Conservation (phyloP, 2,329 filamentous ascomycete genomes). For the Stromatinia cepivora region DNA sequence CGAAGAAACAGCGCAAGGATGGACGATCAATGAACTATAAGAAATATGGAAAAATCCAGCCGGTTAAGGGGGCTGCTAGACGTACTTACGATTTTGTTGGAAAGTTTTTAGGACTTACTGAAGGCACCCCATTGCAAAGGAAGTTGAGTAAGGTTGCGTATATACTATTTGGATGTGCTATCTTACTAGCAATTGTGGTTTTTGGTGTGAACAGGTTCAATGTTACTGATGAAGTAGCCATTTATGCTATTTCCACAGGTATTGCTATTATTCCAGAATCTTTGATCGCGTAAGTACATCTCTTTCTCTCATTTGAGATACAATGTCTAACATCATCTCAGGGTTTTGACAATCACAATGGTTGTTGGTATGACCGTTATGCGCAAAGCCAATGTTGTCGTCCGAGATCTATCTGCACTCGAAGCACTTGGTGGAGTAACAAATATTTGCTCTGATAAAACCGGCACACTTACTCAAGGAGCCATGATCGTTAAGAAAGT, state of each 20-base stretch:
- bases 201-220: conserved; percentile 47
- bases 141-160: conserved; percentile 66
- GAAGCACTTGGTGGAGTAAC: conserved; percentile 60
- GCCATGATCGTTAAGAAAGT: conserved; percentile 62
- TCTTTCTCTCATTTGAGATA: background rate
- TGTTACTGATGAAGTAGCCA: conserved; percentile 36
- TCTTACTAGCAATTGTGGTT: conserved; percentile 44
- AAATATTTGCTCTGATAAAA: conserved; percentile 77
- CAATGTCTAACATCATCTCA: conserved; percentile 44
- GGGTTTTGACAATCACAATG: conserved; percentile 67
- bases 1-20: conserved; percentile 54
- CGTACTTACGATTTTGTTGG: conserved; percentile 51
- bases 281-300: conserved; percentile 43
- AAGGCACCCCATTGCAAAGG: conserved; percentile 65
- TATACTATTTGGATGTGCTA: conserved; percentile 59
- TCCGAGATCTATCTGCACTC: conserved; percentile 56
- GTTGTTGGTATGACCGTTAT: conserved; percentile 60
- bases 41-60: conserved; percentile 47
- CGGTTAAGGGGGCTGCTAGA: conserved; percentile 52
- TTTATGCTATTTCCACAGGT: conserved; percentile 41
- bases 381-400: conserved; percentile 57
- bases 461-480: conserved; percentile 62
- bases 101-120: conserved; percentile 58
- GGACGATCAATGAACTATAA: conserved; percentile 48
- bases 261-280: conserved; percentile 64